Evolutionary conservation across 805 yeast genomes (phyloP).

Genomic region (Brettanomyces nanus): DNA sequence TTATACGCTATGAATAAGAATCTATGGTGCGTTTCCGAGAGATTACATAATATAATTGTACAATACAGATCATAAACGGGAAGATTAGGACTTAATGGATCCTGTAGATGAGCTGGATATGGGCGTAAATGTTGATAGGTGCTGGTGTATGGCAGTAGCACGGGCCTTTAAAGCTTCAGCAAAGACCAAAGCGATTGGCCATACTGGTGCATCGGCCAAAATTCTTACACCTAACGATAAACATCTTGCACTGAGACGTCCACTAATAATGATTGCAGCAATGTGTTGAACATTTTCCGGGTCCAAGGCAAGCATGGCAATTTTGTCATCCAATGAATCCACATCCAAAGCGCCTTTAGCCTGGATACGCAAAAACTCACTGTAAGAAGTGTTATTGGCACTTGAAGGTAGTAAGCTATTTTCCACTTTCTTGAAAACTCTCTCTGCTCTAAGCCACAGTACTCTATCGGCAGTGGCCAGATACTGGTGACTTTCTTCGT

Average conservation of each 20-base stretch:
- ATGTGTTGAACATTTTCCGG: conserved; percentile 39
- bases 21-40: too few species aligned
- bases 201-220: conserved; percentile 76
- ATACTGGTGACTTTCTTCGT: conserved; percentile 14
- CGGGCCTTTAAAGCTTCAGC: conserved; percentile 73
- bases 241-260: conserved; percentile 46
- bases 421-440: conserved; percentile 53
- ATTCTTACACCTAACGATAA: conserved; percentile 67
- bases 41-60: too few species aligned
- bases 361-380: conserved; percentile 50
- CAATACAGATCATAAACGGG: too few species aligned
- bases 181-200: conserved; percentile 75
- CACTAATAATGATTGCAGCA: conserved; percentile 36
- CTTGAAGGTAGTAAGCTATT: conserved; percentile 44
- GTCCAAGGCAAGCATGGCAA: conserved; percentile 38
- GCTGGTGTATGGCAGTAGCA: conserved; percentile 32
- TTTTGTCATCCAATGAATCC: conserved; percentile 38
- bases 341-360: conserved; percentile 55
- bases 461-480: conserved; percentile 41
- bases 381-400: conserved; percentile 42
- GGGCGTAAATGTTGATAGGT: conserved; percentile 7
- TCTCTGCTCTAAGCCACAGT: conserved; percentile 58
- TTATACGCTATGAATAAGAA: too few species aligned
- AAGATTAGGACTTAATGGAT: neutral
- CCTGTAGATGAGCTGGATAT: conserved; percentile 15